A percentile compares a stretch with the other conserved stretches of the same genome.
Conservation (phyloP, 768 basidiomycete species). For the Boletus patriciae region DNA sequence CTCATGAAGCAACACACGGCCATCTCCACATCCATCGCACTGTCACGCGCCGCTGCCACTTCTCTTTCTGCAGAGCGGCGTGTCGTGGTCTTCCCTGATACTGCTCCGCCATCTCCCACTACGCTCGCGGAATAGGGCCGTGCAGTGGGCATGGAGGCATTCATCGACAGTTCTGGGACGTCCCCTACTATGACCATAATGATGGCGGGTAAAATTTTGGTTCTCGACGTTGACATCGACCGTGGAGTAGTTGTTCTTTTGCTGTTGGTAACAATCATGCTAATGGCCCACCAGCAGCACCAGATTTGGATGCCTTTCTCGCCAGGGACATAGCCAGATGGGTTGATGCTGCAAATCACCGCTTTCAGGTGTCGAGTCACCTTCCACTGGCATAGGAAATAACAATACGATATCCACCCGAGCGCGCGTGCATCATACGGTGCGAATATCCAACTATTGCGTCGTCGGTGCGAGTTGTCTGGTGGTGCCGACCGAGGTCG, state of each 20-base stretch:
- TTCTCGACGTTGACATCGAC: slow-evolving; percentile 70
- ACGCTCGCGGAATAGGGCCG: slow-evolving; percentile 62
- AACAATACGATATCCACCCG: slow-evolving; percentile 86
- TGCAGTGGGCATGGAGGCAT: slow-evolving; percentile 70
- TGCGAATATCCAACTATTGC: slow-evolving; percentile 78
- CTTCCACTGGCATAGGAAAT: slow-evolving; percentile 77
- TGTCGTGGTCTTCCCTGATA: slow-evolving; percentile 29
- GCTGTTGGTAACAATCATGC: slow-evolving; percentile 51
- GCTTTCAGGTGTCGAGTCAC: slow-evolving; percentile 84
- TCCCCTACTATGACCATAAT: slow-evolving; percentile 49
- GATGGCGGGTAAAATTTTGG: slow-evolving; percentile 77
- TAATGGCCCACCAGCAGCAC: slow-evolving; percentile 44
- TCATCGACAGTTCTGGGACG: slow-evolving; percentile 56
- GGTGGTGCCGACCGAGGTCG: slow-evolving; percentile 75
- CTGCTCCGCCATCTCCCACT: slow-evolving; percentile 27
- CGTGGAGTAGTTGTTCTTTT: slow-evolving; percentile 57
- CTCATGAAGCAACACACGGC: slow-evolving; percentile 64
- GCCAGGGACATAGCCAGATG: slow-evolving; percentile 55
- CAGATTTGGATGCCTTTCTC: slow-evolving; percentile 61
- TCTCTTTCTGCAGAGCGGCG: slow-evolving; percentile 23
- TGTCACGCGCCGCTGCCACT: slow-evolving; percentile 23
- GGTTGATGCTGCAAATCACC: slow-evolving; percentile 46
- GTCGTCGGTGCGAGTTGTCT: slow-evolving; percentile 80
- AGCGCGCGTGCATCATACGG: slow-evolving; percentile 79
- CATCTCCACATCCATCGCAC: slow-evolving; percentile 29